Conservation (phyloP, 2,329 filamentous ascomycete species). For the Scorias spongiosa region DNA sequence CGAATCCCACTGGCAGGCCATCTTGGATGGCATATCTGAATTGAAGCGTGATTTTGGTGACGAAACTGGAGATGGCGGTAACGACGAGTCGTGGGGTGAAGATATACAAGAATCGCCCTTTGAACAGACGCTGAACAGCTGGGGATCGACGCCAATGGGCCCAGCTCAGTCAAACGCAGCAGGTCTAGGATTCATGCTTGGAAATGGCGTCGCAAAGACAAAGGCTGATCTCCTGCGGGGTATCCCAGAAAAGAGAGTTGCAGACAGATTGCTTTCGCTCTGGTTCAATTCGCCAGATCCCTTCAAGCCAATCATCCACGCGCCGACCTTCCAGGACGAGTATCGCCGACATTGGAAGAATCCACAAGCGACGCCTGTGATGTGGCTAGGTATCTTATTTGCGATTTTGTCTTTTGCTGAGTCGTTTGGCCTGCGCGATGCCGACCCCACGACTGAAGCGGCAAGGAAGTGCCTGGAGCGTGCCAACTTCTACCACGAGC, state of each 20-base stretch:
- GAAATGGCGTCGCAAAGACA: slow-evolving; percentile 7
- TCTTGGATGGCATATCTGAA: slow-evolving; percentile 46
- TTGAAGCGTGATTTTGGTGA: slow-evolving; percentile 19
- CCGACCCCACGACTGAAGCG: slow-evolving; percentile 8
- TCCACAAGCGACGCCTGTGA: slow-evolving; percentile 21
- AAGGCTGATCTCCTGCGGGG: slow-evolving; percentile 17
- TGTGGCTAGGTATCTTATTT: slow-evolving; percentile 35
- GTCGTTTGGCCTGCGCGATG: slow-evolving; percentile 15
- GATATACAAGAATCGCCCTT: not conserved
- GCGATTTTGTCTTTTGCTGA: slow-evolving; percentile 30
- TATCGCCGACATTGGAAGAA: slow-evolving; percentile 33
- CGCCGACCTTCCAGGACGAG: slow-evolving; percentile 23
- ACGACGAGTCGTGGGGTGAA: slow-evolving; percentile 1
- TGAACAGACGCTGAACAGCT: slow-evolving; percentile 3
- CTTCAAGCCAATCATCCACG: slow-evolving; percentile 46
- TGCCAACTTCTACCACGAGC: slow-evolving; percentile 14
- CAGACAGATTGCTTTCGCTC: slow-evolving; percentile 16
- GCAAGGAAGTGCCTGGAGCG: slow-evolving; percentile 6
- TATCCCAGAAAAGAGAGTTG: slow-evolving; percentile 18
- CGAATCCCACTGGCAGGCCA: slow-evolving; percentile 68
- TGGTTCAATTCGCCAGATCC: slow-evolving; percentile 22
- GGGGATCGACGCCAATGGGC: not conserved
- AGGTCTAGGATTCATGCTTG: slow-evolving; percentile 15
- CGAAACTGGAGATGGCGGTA: slow-evolving; percentile 10
- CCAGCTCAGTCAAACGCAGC: not conserved